Evolutionary conservation across 495 filamentous ascomycete genomes (phyloP).

Genomic region (Aspergillus steynii): DNA sequence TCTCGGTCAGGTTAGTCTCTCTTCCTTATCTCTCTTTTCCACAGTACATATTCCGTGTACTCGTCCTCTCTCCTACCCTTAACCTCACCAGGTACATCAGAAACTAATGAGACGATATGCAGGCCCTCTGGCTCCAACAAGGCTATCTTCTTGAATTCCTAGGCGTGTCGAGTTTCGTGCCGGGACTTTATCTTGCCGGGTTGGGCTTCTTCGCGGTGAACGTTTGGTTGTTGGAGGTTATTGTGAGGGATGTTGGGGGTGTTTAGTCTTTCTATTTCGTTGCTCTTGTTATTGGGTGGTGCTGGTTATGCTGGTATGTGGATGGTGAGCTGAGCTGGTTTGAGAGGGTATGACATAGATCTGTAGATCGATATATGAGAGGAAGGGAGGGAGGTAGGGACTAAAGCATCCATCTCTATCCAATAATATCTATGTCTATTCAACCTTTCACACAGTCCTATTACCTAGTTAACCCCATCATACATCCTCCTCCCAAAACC

Average conservation of each 20-base stretch:
- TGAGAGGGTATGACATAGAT: no score
- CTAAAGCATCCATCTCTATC: no score
- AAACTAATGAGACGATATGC: neutral
- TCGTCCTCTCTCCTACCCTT: neutral
- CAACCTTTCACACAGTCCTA: no score
- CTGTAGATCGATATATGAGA: no score
- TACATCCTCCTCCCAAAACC: no score
- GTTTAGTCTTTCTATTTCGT: neutral
- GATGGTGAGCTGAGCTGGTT: no score
- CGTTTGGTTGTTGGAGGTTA: conserved; percentile 79
- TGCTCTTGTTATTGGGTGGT: neutral
- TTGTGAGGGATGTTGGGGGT: conserved; percentile 65
- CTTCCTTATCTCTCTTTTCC: conserved; percentile 3
- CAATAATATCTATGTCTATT: no score
- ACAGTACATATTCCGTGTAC: neutral
- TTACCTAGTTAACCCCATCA: no score
- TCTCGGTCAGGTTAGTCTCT: conserved; percentile 52
- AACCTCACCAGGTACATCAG: neutral
- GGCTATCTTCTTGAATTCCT: conserved; percentile 87
- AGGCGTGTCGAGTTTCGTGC: conserved; percentile 80
- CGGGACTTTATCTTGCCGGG: conserved; percentile 74
- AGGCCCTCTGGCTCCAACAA: conserved; percentile 87
- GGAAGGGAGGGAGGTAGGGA: no score
- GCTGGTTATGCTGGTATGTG: neutral
- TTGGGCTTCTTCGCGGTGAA: conserved; percentile 83